Base-by-base conservation (phyloP, 176 grass and related monocot species). In the Areca catechu region DNA sequence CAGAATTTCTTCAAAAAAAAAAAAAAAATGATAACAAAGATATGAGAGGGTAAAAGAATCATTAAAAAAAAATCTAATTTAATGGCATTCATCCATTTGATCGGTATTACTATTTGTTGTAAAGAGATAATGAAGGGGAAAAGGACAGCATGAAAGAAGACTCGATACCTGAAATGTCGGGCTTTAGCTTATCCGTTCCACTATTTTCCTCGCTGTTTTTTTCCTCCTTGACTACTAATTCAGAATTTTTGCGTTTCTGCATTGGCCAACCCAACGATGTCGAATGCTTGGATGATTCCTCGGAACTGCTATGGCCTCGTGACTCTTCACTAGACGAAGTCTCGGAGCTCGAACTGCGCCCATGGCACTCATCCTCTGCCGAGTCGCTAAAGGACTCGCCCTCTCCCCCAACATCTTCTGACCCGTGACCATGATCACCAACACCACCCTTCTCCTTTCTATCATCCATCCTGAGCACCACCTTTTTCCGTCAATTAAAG, bases 311-410 rank as follows among this genome's bases (percentile, higher is more conserved):
- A 18, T 24, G 54, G 57, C 76, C 85, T 27, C 24, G 64, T 9
- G 74, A 24, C 17, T 59, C 54, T 43, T 69, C 65, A 21, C 79
- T 57, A 69, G 80, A 89, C 0, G 80, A 74, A 22, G 80, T 77
- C 72, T 83, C 85, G 58, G 80, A 83, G 76, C 85, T 84, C 63
- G 76, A 83, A 65, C 76, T 89, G 69, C 80, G 77, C 24, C 80
- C 80, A 30, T 56, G 27, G 68, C 68, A 28, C 48, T 43, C 65
- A 10, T 67, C 65, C 19, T 71, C 52, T 24, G 53, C 68, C 5
- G 85, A 88, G 57, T 88, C 73, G 24, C 80, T 89, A 73, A 80
- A 83, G 68, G 69, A 68, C 73, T 85, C 77, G 72, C 68, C 76
- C 72, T 22, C 48, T 17, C 19, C 53, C 21, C 21, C 62, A 65